Evolutionary conservation across 2,329 filamentous ascomycete species (phyloP).

Genomic region (Fusarium verticillioides): DNA sequence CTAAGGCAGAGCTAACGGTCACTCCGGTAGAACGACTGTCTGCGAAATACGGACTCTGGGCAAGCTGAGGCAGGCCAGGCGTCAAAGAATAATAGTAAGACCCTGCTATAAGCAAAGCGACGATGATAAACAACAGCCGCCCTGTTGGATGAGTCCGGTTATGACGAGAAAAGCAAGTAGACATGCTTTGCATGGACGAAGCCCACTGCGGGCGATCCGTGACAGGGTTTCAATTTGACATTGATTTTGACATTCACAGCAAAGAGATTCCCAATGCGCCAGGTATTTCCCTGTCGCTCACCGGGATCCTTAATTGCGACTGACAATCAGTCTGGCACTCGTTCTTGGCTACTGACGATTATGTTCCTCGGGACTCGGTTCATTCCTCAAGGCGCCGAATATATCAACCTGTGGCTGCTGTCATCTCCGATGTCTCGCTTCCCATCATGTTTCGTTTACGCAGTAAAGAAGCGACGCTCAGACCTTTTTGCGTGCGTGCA

Average conservation of each 20-base stretch:
- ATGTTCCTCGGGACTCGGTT: slow-evolving; percentile 13
- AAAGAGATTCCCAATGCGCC: neutral
- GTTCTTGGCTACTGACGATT: slow-evolving; percentile 27
- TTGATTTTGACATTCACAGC: slow-evolving; percentile 3
- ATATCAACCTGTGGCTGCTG: slow-evolving; percentile 4
- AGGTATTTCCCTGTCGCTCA: slow-evolving; percentile 17
- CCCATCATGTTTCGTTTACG: slow-evolving; percentile 31
- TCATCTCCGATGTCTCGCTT: slow-evolving; percentile 35
- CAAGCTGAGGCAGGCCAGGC: neutral
- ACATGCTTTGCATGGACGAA: slow-evolving; percentile 36
- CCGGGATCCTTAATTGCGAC: slow-evolving; percentile 28
- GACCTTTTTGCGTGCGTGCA: neutral
- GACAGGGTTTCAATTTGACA: slow-evolving; percentile 28
- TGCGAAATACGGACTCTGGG: neutral
- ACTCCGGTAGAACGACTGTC: slow-evolving; percentile 1
- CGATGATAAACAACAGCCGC: neutral
- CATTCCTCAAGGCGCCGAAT: slow-evolving; percentile 21
- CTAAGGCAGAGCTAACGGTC: slow-evolving; percentile 8
- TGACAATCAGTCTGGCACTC: slow-evolving; percentile 4
- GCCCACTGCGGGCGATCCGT: slow-evolving; percentile 28
- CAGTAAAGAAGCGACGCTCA: slow-evolving; percentile 4
- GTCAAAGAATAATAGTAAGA: neutral
- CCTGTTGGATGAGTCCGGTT: slow-evolving; percentile 15
- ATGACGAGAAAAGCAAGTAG: slow-evolving; percentile 33
- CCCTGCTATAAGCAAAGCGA: neutral